phyloP scores from a whole-genome alignment of 176 grass and related monocot species.

The Chrysopogon serrulatus region DNA sequence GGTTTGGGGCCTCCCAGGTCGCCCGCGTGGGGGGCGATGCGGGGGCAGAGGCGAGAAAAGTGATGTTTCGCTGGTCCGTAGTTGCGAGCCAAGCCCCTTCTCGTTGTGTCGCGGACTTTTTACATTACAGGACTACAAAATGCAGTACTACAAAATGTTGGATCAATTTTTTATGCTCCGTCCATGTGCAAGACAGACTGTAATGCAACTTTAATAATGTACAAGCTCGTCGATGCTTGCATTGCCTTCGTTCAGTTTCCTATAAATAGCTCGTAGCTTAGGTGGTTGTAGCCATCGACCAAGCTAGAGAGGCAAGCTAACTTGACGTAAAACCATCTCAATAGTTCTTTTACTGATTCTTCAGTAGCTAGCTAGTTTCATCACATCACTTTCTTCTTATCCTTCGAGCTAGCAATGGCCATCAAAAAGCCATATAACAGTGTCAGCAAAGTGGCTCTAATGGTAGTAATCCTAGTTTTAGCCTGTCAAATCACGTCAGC shows the following conservation, averaged over 20 bases:
- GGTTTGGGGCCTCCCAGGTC: too few species aligned
- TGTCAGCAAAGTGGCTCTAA: neutral
- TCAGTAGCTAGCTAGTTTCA: neutral
- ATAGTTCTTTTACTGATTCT: neutral
- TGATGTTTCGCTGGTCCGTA: too few species aligned
- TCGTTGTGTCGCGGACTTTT: neutral
- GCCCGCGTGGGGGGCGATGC: too few species aligned
- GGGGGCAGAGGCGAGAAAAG: too few species aligned
- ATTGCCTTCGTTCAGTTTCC: too few species aligned
- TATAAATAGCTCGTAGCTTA: slow-evolving; percentile 24
- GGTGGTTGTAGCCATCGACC: neutral
- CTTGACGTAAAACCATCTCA: neutral
- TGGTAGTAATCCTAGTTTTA: neutral
- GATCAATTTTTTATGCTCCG: neutral
- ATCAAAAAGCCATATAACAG: neutral
- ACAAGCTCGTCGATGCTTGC: neutral
- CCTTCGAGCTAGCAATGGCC: neutral
- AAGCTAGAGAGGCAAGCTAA: neutral
- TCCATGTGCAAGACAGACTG: slow-evolving; percentile 2
- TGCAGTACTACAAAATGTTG: too few species aligned
- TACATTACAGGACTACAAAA: too few species aligned
- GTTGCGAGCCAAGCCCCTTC: too few species aligned
- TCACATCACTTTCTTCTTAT: neutral
- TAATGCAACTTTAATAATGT: neutral
- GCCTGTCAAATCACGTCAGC: neutral